Evolutionary conservation across 306 rosid genomes (phyloP).

Genomic region (Cucurbita argyrosperma): DNA sequence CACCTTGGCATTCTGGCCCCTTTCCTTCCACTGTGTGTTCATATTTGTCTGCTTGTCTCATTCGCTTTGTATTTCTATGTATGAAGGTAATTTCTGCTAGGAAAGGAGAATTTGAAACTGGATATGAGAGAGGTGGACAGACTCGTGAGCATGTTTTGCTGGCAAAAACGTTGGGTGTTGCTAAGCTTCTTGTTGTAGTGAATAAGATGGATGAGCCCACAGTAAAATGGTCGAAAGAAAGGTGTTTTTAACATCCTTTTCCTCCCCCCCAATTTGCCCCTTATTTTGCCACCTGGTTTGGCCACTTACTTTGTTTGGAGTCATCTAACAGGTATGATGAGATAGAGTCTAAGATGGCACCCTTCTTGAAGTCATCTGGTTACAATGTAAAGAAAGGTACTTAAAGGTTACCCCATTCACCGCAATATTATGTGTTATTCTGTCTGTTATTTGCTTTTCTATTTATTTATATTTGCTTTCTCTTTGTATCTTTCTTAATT

Average conservation of each 20-base stretch:
- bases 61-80: background rate
- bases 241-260: slow-evolving; percentile 27
- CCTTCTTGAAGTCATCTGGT: slow-evolving; percentile 73
- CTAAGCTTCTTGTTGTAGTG: slow-evolving; percentile 79
- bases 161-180: slow-evolving; percentile 89
- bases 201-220: slow-evolving; percentile 98
- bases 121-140: slow-evolving; percentile 98
- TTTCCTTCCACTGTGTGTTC: background rate
- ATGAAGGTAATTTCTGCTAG: slow-evolving; percentile 93
- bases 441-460: background rate
- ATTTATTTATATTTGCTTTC: background rate
- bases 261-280: background rate
- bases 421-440: background rate
- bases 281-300: slow-evolving; percentile 1
- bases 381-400: slow-evolving; percentile 95
- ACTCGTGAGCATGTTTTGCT: slow-evolving; percentile 98
- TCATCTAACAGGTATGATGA: slow-evolving; percentile 68
- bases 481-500: background rate
- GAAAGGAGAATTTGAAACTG: slow-evolving; percentile 98
- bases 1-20: background rate
- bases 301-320: background rate
- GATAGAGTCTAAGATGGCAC: slow-evolving; percentile 78
- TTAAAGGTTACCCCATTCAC: background rate
- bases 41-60: slow-evolving; percentile 1
- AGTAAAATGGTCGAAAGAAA: slow-evolving; percentile 88